Evolutionary conservation across 257 asterid species (phyloP), one percentile per base, ranked within the genome.

Genomic region (Nyctanthes arbortristis): DNA sequence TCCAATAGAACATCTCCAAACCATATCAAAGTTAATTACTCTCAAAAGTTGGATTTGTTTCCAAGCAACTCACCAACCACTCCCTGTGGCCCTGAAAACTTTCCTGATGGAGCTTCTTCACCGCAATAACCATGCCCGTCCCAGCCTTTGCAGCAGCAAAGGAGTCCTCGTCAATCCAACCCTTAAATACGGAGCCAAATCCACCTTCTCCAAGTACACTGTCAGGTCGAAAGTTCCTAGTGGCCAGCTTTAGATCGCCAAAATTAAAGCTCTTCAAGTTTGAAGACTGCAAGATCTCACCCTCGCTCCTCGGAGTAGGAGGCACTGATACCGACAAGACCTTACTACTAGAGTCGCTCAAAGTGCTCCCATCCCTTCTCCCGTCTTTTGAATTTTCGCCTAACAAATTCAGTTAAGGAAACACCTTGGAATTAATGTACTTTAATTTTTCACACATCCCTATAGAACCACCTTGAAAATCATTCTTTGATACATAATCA

Each of bases 201-300:
- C 84, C 84, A 4, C 79, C 84, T 49, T 73, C 81, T 1, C 78
- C 84, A 8, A 79, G 32, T 58, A 76, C 84, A 63, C 76, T 79
- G 25, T 79, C 84, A 1, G 76, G 78, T 5, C 84, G 78, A 67
- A 79, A 79, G 73, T 79, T 79, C 35, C 76, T 69, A 1, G 84
- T 79, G 59, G 81, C 76, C 13, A 65, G 45, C 29, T 39, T 65
- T 4, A 79, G 84, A 61, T 79, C 84, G 45, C 58, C 57, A 18
- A 75, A 76, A 12, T 49, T 52, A 43, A 79, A 79, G 68, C 68
- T 73, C 65, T 79, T 79, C 72, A 79, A 32, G 36, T 79, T 69
- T 2, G 81, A 20, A 4, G 75, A 32, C 59, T 59, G 73, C 59
- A 78, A 71, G 5, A 78, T 73, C 11, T 73, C 78, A 29, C 76